A percentile compares a stretch with the other conserved stretches of the same genome.
These are phyloP conservation scores for Allium sativum DNA, from an alignment of 106 monocot genomes.

Conservation along the genomic window DNA sequence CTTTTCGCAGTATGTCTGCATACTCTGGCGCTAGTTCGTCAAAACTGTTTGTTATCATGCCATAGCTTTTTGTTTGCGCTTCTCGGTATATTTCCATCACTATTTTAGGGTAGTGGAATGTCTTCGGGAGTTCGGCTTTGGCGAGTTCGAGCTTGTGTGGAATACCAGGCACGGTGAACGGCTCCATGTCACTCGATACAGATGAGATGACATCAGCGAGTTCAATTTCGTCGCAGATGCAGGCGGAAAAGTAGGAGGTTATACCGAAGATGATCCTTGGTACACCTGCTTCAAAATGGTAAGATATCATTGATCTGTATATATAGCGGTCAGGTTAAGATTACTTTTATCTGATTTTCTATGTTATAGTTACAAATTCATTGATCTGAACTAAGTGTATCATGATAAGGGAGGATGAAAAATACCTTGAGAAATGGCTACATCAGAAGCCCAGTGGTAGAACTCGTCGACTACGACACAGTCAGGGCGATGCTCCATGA, in stretches of 20 bases:
- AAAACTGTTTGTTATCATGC: conserved; percentile 37
- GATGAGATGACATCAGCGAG: neutral
- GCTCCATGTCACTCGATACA: conserved; percentile 3
- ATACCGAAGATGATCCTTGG: conserved; percentile 12
- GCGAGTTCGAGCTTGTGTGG: conserved; percentile 25
- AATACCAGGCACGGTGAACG: conserved; percentile 17
- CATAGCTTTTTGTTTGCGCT: conserved; percentile 14
- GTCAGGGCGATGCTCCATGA: conserved; percentile 11
- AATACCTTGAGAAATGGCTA: conserved; percentile 12
- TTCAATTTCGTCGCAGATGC: neutral
- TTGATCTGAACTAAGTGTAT: too few species aligned
- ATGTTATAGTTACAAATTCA: too few species aligned
- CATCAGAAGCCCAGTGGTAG: conserved; percentile 19
- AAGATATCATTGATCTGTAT: too few species aligned
- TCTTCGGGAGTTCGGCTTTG: conserved; percentile 4
- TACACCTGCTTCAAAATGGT: neutral
- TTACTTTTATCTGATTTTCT: too few species aligned
- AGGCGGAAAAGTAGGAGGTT: conserved; percentile 11
- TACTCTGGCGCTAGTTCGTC: conserved; percentile 30
- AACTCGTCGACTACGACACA: conserved; percentile 18
- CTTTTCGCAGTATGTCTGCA: conserved; percentile 3
- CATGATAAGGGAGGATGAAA: neutral
- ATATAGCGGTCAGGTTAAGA: too few species aligned
- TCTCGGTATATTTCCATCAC: neutral
- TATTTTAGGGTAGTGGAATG: neutral